Base-by-base conservation (phyloP, 2,329 filamentous ascomycete species). In the Fusarium decemcellulare region DNA sequence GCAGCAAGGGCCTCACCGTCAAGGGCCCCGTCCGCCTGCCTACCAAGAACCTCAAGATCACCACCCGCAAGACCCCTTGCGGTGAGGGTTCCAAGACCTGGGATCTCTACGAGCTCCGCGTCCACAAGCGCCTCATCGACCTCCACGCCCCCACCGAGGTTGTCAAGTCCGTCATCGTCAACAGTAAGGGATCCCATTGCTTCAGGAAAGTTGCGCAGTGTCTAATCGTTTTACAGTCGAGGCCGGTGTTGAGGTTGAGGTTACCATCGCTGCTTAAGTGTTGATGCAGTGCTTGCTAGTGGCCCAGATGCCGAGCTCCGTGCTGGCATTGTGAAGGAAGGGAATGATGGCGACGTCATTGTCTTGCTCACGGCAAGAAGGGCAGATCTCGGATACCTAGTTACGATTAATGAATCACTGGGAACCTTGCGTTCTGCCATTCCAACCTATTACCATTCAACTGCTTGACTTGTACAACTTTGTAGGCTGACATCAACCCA, bases 31-130 rank as follows among this genome's bases (percentile, higher is more conserved):
- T 98, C 85, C 94, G 95, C 81, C 92, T 98, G 80, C 94, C 96
- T 79, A 98, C 95, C 88, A 97, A 98, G 92, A 93, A 90, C 83
- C 90, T 98, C 80, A 94, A 96, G 90, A 91, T 97, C 89, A 94
- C 93, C 83, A 97, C 96, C 89, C 93, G 96, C 82, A 99, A 99
- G 93, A 98, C 96, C 74, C 96, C 96, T 84, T 96, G 93, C 87
- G 96, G 96, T 93, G 96, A 99, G 91, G 96, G 96, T 87, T 97
- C 93, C 86, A 99, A 99, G 94, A 99, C 96, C 82, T 99, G 96
- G 96, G 96, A 98, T 84, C 91, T 89, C 85, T 99, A 89, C 86
- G 95, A 99, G 92, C 97, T 99, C 94, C 92, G 95, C 87, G 97
- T 98, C 84, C 94, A 98, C 91, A 98, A 98, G 92, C 93, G 95